Evolutionary conservation across 257 asterid species (phyloP), one percentile per base, ranked within the genome.

Genomic region (Anisodus tanguticus): DNA sequence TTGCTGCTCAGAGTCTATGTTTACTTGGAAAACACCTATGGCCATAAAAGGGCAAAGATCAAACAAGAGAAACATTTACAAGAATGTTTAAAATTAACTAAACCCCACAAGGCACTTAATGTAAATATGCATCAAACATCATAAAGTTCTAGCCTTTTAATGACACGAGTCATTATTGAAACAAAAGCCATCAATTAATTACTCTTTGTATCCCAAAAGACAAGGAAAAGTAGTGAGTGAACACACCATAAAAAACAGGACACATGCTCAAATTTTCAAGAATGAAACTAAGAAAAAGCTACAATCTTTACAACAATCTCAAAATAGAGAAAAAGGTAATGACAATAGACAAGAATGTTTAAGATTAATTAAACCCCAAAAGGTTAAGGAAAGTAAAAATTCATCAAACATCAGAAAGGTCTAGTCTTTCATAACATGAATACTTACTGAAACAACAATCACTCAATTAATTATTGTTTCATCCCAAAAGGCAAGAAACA

Each of bases 11-110:
- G 85, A 86, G 47, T 92, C 98, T 19, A 94, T 88, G 16, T 19
- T 88, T 16, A 94, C 97, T 80, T 90, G 92, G 82, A 87, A 94
- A 72, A 94, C 97, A 59, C 98, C 98, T 94, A 88, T 60, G 3
- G 0, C 19, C 39, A 13, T 0, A 68, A 68, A 15, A 68, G 10
- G 22, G 12, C 22, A 39, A 7, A 74, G 35, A 49, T 47, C 41
- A 47, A 22, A 71, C 57, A 41, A 43, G 12, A 5, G 2, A 55
- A 41, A 41, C 45, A 41, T 41, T 41, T 41, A 41, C 45, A 41
- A 41, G 35, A 9, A 57, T 16, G 63, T 2, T 13, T 10, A 35
- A 31, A 6, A 12, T 31, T 9, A 47, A 31, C 7, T 35, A 60
- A 31, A 47, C 72, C 3, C 41, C 2, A 6, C 3, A 26, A 83